Base-by-base conservation (phyloP, 208 protist species). In the Kentomonas sorsogonicus region DNA sequence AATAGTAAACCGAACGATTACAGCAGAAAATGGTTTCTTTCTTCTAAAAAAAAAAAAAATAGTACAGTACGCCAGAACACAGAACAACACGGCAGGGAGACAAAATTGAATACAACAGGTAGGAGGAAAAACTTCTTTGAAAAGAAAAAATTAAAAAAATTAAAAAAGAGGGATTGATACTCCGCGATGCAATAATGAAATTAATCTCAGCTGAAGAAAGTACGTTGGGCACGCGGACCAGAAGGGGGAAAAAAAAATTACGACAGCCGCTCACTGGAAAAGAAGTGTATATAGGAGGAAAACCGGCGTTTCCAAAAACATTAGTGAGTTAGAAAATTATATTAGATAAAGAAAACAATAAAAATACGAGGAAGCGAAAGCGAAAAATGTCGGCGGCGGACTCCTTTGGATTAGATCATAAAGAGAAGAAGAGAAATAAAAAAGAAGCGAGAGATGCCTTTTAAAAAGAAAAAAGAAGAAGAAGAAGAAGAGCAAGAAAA, bases 141-240 rank as follows among this genome's bases (percentile, higher is more conserved):
- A 50, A 51, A 63, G 46, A 79, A 72, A 1, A 72, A 18, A 44
- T 66, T 52, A 7, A 55, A 47, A 55, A 80, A 81, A 16, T 75
- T 29, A 30, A 48, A 22, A 63, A 79, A 63, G 5, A 88, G 66
- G 18, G 77, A 48, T 6, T 73, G 58, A 53, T 91, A 83, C 3
- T 72, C 67, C 34, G 57, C 40, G 53, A 69, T 63, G 33, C 33
- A 36, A 36, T 0, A 39, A 53, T 6, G n/a, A n/a, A n/a, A n/a
- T n/a, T n/a, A n/a, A n/a, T n/a, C n/a, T n/a, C n/a, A n/a, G n/a
- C n/a, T n/a, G n/a, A n/a, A n/a, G n/a, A n/a, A n/a, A n/a, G n/a
- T n/a, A n/a, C n/a, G n/a, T n/a, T n/a, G n/a, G n/a, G n/a, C n/a
- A n/a, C n/a, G n/a, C n/a, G n/a, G n/a, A n/a, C n/a, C n/a, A n/a